These are phyloP conservation scores for Suillus plorans DNA, from an alignment of 768 basidiomycete species.

Conservation along the genomic window DNA sequence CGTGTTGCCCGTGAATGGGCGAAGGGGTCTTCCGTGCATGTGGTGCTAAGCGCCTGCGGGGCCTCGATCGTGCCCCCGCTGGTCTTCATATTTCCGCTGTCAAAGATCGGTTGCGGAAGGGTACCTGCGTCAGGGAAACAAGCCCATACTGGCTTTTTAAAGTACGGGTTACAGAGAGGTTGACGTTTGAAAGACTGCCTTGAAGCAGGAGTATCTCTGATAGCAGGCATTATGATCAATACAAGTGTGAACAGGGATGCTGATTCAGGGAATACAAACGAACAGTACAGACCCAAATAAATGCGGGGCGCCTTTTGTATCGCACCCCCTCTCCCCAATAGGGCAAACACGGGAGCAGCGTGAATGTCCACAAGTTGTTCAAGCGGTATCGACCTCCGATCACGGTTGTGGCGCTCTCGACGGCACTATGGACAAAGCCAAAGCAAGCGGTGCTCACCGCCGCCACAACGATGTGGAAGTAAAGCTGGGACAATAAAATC, in stretches of 20 bases:
- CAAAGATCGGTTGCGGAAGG: slow-evolving; percentile 7
- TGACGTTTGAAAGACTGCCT: slow-evolving; percentile 1
- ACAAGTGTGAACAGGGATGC: not conserved
- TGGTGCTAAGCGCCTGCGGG: not conserved
- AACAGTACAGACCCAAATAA: not conserved
- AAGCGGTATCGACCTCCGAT: slow-evolving; percentile 19
- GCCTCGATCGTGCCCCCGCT: not conserved
- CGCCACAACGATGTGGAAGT: slow-evolving; percentile 16
- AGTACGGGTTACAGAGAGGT: slow-evolving; percentile 9
- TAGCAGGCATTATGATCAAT: slow-evolving; percentile 10
- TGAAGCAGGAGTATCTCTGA: not conserved
- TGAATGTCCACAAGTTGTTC: slow-evolving; percentile 7
- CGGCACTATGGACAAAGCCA: slow-evolving; percentile 25
- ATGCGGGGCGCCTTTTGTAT: slow-evolving; percentile 20
- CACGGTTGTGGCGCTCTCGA: slow-evolving; percentile 11
- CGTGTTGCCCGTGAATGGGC: slow-evolving; percentile 9
- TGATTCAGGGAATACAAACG: slow-evolving; percentile 2
- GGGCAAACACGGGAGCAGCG: slow-evolving; percentile 10
- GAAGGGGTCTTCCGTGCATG: slow-evolving; percentile 5
- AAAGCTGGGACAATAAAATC: slow-evolving; percentile 7
- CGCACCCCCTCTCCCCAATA: slow-evolving; percentile 5
- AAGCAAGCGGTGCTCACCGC: slow-evolving; percentile 17
- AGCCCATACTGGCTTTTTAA: slow-evolving; percentile 11
- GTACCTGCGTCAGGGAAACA: slow-evolving; percentile 12
- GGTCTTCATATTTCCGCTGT: slow-evolving; percentile 11